A percentile compares a stretch with the other conserved stretches of the same genome.
Conservation (phyloP, 345 rosid genomes). For the Isatis tinctoria region DNA sequence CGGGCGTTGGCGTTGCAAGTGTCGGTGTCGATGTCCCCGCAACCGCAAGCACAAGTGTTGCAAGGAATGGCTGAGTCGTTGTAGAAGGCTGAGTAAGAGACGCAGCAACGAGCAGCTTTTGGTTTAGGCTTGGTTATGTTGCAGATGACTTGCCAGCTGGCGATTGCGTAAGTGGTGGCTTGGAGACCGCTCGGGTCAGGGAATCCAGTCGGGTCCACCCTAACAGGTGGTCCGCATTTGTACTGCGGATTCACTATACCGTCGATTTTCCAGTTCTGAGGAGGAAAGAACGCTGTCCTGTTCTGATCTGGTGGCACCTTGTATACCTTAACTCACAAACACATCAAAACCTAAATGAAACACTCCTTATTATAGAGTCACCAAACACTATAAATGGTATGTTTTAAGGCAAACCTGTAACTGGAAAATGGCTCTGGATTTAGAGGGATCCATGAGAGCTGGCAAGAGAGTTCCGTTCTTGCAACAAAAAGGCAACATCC, state of each 20-base stretch:
- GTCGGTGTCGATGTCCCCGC: slow-evolving; percentile 38
- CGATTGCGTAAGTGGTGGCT: slow-evolving; percentile 49
- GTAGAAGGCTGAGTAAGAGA: slow-evolving; percentile 88
- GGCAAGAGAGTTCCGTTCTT: slow-evolving; percentile 72
- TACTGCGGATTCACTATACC: slow-evolving; percentile 66
- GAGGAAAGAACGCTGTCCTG: slow-evolving; percentile 69
- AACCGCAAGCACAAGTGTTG: slow-evolving; percentile 91
- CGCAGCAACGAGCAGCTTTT: slow-evolving; percentile 63
- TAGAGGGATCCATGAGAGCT: slow-evolving; percentile 49
- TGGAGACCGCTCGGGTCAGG: slow-evolving; percentile 75
- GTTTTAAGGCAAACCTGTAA: slow-evolving; percentile 39
- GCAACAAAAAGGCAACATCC: slow-evolving; percentile 76
- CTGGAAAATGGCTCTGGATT: slow-evolving; percentile 64
- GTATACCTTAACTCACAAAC: slow-evolving; percentile 44
- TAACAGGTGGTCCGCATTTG: slow-evolving; percentile 63
- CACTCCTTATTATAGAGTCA: background rate
- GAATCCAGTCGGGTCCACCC: slow-evolving; percentile 65
- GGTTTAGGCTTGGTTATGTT: slow-evolving; percentile 67
- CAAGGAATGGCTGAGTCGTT: slow-evolving; percentile 78
- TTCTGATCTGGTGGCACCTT: slow-evolving; percentile 73
- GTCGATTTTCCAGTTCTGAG: slow-evolving; percentile 61
- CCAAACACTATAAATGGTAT: background rate
- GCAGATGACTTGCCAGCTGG: slow-evolving; percentile 79
- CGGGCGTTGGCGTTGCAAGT: slow-evolving; percentile 48
- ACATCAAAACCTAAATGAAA: no score